Evolutionary conservation across 306 rosid species (phyloP), one percentile per base, ranked within the genome.

Genomic region (Styphnolobium japonicum): DNA sequence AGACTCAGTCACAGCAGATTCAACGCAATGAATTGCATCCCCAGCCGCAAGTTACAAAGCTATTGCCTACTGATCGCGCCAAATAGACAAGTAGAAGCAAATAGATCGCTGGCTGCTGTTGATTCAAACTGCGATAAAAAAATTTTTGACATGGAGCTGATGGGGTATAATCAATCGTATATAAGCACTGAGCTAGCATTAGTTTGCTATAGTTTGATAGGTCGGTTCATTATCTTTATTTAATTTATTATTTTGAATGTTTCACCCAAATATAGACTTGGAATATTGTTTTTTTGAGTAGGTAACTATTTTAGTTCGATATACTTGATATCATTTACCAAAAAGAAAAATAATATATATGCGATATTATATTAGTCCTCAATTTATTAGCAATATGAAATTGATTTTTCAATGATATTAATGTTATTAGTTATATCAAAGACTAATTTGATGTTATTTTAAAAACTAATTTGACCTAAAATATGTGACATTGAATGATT

Each of bases 121-220:
- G 21, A 8, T 45, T 64, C 46, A 71, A 64, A 46, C 21, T 62
- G 34, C 53, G 5, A 40, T 23, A 67, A 62, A 40, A 63, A 68
- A 61, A 6, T 86, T 82, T 56, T 57, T 39, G 61, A 55, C 56
- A 82, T 77, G 76, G 69, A 60, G 63, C 4, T 76, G 29, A 25
- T 56, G 39, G n/a, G 46, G 71, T 56, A 68, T 68, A 61, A 29
- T 19, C 55, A n/a, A 71, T 67, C 62, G 23, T 77, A 31, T 67
- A 63, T 81, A 61, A 29, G 71, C 52, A 25, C 0, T 21, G 42
- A 23, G 8, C 40, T 56, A 70, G 42, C 55, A 33, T 75, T 40
- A 43, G n/a, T 67, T 43, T 81, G 45, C 48, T 57, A 18, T 64
- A 21, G 19, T 68, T 72, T 56, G 18, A 67, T 34, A 45, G 12